Evolutionary conservation across 1,284 basidiomycete genomes (phyloP), one percentile per base, ranked within the genome.

Genomic region (Meripilus lineatus): DNA sequence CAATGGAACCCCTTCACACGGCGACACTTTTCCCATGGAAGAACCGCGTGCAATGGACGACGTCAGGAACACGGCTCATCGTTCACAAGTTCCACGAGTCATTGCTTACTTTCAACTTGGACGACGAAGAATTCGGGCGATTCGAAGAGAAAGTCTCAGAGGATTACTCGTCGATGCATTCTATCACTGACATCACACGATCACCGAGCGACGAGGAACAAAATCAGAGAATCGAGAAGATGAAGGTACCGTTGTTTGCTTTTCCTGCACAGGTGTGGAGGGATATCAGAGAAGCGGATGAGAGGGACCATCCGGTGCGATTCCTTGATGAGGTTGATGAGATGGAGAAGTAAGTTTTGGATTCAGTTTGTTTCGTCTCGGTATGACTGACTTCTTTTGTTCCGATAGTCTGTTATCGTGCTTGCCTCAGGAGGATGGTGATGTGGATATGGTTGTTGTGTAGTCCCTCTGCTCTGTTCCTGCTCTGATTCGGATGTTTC

Each of bases 251-350:
- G 23, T 26, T 28, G n/a, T 34, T 44, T 24, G 24, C 49, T 18
- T 23, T 57, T 2, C 58, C 55, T 11, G 57, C 51, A 13, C 44
- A 47, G 7, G 47, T 59, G 5, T 59, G 58, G 58, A 46, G 50
- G 38, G 54, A 59, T 44, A 50, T 59, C 32, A 25, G 55, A 22
- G 53, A 51, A 24, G 53, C 49, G 7, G 38, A 50, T 20, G 11
- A 18, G 37, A 38, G 45, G 21, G 45, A 44, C 30, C 52, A 59
- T 41, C 54, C 56, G 8, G 22, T 30, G 22, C 40, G 45, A 18
- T 59, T 56, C 39, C 40, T 49, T 2, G 38, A 38, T 1, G 35
- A 44, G 41, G 32, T 57, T 5, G 42, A 49, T 21, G 43, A n/a
- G 8, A 26, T 52, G 46, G 44, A 37, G 11, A 38, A 32, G 56